A percentile compares a stretch with the other conserved stretches of the same genome.
These are phyloP conservation scores for Senecio squalidus DNA, from an alignment of 140 eudicot species.

Conservation along the genomic window DNA sequence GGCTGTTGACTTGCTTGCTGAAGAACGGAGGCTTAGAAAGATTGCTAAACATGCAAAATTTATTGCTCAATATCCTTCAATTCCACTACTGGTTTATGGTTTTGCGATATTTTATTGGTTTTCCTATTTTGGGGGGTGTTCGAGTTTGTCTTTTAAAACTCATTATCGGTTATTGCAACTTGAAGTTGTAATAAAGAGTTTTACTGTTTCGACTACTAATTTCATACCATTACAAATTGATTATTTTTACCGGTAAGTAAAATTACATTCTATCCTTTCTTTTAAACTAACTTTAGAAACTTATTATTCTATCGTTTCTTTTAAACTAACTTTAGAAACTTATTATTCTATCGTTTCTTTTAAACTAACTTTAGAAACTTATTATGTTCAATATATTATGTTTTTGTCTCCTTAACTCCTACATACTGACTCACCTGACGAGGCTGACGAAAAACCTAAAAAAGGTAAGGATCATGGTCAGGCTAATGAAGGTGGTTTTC, in stretches of 20 bases:
- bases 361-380: neutral
- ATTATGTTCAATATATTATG: too few relatives aligned
- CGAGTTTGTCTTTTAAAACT: too few relatives aligned
- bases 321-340: neutral
- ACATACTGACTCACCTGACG: constrained; percentile 64
- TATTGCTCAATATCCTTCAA: constrained; percentile 80
- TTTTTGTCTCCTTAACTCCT: constrained; percentile 60
- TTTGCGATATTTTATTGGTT: too few relatives aligned
- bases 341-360: neutral
- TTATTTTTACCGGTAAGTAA: too few relatives aligned
- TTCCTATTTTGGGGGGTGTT: too few relatives aligned
- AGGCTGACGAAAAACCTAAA: constrained; percentile 42
- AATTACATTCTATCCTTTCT: neutral
- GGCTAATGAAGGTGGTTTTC: constrained; percentile 54
- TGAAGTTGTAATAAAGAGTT: neutral
- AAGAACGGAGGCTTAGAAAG: constrained; percentile 72
- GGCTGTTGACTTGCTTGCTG: constrained; percentile 25
- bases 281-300: neutral
- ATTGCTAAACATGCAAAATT: constrained; percentile 90
- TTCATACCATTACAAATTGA: constrained; percentile 1
- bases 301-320: neutral
- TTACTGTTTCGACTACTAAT: neutral
- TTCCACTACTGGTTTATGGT: neutral
- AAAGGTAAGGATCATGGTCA: constrained; percentile 40
- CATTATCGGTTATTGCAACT: neutral